These are phyloP conservation scores for Microsporum ferrugineum DNA, from an alignment of 2,329 filamentous ascomycete genomes.

Conservation along the genomic window DNA sequence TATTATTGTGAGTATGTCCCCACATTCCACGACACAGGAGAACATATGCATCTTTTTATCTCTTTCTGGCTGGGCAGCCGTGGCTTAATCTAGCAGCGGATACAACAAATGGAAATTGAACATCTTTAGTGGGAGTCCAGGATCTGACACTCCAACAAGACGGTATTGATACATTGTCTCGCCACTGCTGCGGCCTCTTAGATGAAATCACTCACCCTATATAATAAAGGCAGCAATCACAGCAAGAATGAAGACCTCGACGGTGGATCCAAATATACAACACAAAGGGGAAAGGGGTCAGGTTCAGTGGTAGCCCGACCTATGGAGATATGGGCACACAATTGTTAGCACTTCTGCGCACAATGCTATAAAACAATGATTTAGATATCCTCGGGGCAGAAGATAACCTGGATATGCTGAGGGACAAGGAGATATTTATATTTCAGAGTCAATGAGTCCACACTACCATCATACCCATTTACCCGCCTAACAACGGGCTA, in stretches of 20 bases:
- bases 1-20: conserved; percentile 13
- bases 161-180: not conserved
- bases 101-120: conserved; percentile 1
- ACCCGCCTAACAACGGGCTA: not conserved
- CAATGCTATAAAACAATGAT: not conserved
- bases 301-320: not conserved
- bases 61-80: not conserved
- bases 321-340: not conserved
- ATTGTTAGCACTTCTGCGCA: not conserved
- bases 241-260: not conserved
- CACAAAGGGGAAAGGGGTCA: not conserved
- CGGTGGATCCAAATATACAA: not conserved
- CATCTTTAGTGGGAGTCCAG: not conserved
- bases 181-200: not conserved
- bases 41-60: not conserved
- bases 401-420: not conserved
- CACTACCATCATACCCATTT: not conserved
- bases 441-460: not conserved
- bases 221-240: not conserved
- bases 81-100: not conserved
- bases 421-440: conserved; percentile 1
- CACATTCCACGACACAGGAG: not conserved
- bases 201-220: conserved; percentile 3
- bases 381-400: not conserved
- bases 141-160: not conserved